Conservation (phyloP, 2,329 filamentous ascomycete genomes). For the Fusarium xyrophilum region DNA sequence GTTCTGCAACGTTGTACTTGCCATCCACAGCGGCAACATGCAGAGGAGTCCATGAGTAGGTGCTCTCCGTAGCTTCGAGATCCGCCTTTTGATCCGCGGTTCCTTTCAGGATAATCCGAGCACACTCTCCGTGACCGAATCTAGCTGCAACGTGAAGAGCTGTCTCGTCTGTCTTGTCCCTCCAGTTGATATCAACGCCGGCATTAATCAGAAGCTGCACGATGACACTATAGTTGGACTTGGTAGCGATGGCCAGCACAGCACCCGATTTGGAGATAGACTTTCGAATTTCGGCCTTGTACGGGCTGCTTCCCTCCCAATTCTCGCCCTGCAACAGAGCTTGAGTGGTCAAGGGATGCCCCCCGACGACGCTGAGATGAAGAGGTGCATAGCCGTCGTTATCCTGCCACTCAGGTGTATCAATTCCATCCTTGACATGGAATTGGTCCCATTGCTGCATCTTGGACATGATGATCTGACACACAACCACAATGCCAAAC, state of each 20-base stretch:
- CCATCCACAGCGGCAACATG: slow-evolving; percentile 94
- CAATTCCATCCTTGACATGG: slow-evolving; percentile 82
- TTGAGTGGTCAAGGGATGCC: slow-evolving; percentile 85
- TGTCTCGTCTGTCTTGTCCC: slow-evolving; percentile 87
- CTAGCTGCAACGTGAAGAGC: slow-evolving; percentile 90
- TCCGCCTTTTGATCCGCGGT: slow-evolving; percentile 74
- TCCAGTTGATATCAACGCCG: slow-evolving; percentile 91
- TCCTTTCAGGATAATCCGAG: slow-evolving; percentile 75
- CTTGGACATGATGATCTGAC: slow-evolving; percentile 82
- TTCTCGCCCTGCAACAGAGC: slow-evolving; percentile 81
- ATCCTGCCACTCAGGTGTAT: slow-evolving; percentile 89
- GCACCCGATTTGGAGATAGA: slow-evolving; percentile 82
- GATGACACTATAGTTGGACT: slow-evolving; percentile 83
- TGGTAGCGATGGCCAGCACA: slow-evolving; percentile 86
- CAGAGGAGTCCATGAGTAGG: slow-evolving; percentile 93
- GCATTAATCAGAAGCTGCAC: slow-evolving; percentile 88
- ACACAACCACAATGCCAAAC: slow-evolving; percentile 92
- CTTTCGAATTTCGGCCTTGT: slow-evolving; percentile 70
- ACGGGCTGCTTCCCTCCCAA: slow-evolving; percentile 69
- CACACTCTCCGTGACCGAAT: slow-evolving; percentile 84
- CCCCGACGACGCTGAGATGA: slow-evolving; percentile 90
- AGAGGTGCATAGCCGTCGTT: slow-evolving; percentile 88
- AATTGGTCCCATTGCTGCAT: slow-evolving; percentile 93
- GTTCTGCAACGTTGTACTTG: slow-evolving; percentile 74
- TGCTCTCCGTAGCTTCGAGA: slow-evolving; percentile 78